Percentiles rank a stretch among this genome's conserved stretches.
phyloP scores from a whole-genome alignment of 768 basidiomycete species.

The Phlebiopsis gigantea region DNA sequence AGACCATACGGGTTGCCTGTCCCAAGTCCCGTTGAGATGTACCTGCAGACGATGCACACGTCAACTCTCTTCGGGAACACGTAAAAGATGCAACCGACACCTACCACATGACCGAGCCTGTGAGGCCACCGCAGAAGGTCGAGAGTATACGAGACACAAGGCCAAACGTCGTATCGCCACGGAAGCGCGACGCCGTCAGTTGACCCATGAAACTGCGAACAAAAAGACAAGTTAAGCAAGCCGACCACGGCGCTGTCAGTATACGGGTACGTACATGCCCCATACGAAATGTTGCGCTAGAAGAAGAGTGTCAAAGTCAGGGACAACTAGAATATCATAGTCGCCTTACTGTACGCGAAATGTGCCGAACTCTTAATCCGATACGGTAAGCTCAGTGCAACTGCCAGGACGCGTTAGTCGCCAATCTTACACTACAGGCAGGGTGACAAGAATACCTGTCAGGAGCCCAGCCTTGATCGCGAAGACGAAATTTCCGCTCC shows the following conservation, averaged over 20 bases:
- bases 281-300: slow-evolving; percentile 63
- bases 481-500: slow-evolving; percentile 58
- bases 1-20: slow-evolving; percentile 64
- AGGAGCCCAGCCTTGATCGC: slow-evolving; percentile 68
- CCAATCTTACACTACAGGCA: not conserved
- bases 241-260: not conserved
- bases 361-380: slow-evolving; percentile 47
- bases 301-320: not conserved
- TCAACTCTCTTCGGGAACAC: not conserved
- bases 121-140: slow-evolving; percentile 60
- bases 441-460: slow-evolving; percentile 34
- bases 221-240: not conserved
- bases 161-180: slow-evolving; percentile 71
- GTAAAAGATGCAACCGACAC: slow-evolving; percentile 18
- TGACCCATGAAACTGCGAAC: slow-evolving; percentile 64
- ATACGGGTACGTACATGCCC: slow-evolving; percentile 47
- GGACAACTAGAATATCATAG: not conserved
- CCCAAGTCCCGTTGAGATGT: slow-evolving; percentile 60
- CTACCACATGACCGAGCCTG: slow-evolving; percentile 66
- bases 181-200: slow-evolving; percentile 62
- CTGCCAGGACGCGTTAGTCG: slow-evolving; percentile 24
- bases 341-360: slow-evolving; percentile 52
- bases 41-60: slow-evolving; percentile 36
- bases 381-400: slow-evolving; percentile 54
- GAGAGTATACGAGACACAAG: slow-evolving; percentile 54